Percentiles rank a stretch among this genome's conserved stretches.
phyloP scores from a whole-genome alignment of 768 basidiomycete species.

The Pleurotus djamor region DNA sequence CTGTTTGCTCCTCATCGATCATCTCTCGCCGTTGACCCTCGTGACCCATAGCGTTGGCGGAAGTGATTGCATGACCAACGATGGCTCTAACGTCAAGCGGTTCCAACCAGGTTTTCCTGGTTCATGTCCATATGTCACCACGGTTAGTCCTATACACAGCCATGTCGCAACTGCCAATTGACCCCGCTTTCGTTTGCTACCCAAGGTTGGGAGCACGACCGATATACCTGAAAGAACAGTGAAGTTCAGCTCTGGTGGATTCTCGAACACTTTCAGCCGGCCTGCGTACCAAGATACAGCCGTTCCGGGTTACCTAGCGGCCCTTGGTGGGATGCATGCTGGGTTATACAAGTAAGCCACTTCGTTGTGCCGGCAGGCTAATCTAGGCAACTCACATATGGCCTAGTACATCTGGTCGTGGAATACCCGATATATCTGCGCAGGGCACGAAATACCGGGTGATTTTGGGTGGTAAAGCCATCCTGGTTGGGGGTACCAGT shows the following conservation, averaged over 20 bases:
- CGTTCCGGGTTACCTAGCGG: conserved; percentile 19
- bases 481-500: conserved; percentile 27
- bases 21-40: conserved; percentile 31
- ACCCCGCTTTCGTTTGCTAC: neutral
- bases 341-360: conserved; percentile 25
- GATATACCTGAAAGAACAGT: conserved; percentile 39
- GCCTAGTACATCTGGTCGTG: conserved; percentile 38
- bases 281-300: conserved; percentile 24
- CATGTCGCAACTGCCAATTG: neutral
- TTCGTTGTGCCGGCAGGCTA: neutral
- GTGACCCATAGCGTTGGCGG: conserved; percentile 52
- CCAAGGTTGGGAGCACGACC: conserved; percentile 36
- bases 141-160: conserved; percentile 1
- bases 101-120: conserved; percentile 48
- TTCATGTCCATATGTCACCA: conserved; percentile 34
- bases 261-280: conserved; percentile 37
- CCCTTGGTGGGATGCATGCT: conserved; percentile 25
- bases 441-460: conserved; percentile 17
- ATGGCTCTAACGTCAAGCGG: conserved; percentile 36
- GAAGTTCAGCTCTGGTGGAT: conserved; percentile 50
- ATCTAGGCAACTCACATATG: neutral
- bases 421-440: conserved; percentile 21
- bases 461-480: conserved; percentile 26
- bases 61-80: conserved; percentile 45
- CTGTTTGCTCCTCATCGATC: conserved; percentile 1